These are phyloP conservation scores for Ogataea thermomethanolica DNA, from an alignment of 805 yeast species.

Conservation along the genomic window DNA sequence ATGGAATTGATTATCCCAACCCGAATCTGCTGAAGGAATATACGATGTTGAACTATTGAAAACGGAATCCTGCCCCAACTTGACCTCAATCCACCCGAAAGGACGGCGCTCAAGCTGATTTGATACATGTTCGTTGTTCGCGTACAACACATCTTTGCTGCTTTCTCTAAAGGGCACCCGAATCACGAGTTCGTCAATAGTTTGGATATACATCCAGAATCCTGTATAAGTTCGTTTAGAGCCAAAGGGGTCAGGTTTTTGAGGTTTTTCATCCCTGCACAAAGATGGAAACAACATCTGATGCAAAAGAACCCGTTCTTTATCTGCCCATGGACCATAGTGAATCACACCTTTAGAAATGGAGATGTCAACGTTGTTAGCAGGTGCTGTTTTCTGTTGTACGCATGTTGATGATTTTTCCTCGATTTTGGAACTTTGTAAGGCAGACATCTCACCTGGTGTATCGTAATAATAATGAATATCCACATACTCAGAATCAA, in stretches of 20 bases:
- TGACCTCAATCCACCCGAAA: constrained; percentile 90
- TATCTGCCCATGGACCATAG: constrained; percentile 96
- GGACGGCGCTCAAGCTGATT: constrained; percentile 45
- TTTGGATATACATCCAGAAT: constrained; percentile 50
- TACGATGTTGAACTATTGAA: constrained; percentile 46
- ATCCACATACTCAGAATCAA: constrained; percentile 56
- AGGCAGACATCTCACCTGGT: constrained; percentile 55
- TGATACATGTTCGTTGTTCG: not conserved
- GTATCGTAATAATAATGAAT: constrained; percentile 64
- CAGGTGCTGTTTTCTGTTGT: constrained; percentile 40
- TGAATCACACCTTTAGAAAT: constrained; percentile 62
- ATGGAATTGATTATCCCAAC: constrained; percentile 51
- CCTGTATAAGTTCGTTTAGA: constrained; percentile 51
- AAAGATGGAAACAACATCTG: constrained; percentile 63
- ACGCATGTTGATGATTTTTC: too few species aligned
- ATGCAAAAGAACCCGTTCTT: constrained; percentile 69
- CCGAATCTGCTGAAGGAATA: constrained; percentile 45
- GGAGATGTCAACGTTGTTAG: constrained; percentile 56
- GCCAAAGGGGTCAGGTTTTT: constrained; percentile 42
- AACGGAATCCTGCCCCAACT: constrained; percentile 51
- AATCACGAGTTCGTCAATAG: constrained; percentile 62
- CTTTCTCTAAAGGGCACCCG: constrained; percentile 82
- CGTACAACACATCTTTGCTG: constrained; percentile 61
- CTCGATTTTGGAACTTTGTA: constrained; percentile 2
- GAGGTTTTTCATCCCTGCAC: constrained; percentile 52